A percentile compares a stretch with the other conserved stretches of the same genome.
Evolutionary conservation across 495 filamentous ascomycete species (phyloP).

Genomic region (Penicillium atrosanguineum): DNA sequence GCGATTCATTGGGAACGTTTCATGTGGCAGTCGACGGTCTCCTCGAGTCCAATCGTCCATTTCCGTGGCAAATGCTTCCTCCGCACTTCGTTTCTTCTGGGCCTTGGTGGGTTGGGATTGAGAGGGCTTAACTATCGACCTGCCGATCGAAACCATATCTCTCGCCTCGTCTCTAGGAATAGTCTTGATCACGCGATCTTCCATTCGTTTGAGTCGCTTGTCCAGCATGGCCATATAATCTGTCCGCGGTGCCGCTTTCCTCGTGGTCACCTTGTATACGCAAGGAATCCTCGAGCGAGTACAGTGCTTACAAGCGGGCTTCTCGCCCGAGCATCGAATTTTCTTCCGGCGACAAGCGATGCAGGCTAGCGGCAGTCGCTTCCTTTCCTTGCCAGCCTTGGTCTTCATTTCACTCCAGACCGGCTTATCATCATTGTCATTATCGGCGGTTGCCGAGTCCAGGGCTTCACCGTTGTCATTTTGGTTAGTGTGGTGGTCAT

Average conservation of each 20-base stretch:
- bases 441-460: conserved; percentile 49
- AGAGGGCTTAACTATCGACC: conserved; percentile 78
- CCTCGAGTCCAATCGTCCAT: conserved; percentile 77
- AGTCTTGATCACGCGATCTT: conserved; percentile 94
- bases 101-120: conserved; percentile 57
- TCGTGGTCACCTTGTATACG: conserved; percentile 96
- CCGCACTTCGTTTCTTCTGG: conserved; percentile 79
- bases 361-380: conserved; percentile 88
- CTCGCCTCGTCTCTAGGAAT: conserved; percentile 78
- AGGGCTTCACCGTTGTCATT: conserved; percentile 37
- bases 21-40: conserved; percentile 43
- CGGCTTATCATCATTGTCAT: conserved; percentile 44
- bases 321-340: conserved; percentile 96
- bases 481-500: conserved; percentile 16
- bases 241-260: conserved; percentile 92
- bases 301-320: conserved; percentile 96
- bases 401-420: conserved; percentile 97
- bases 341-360: conserved; percentile 97
- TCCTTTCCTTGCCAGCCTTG: conserved; percentile 95
- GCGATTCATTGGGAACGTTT: conserved; percentile 54
- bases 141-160: conserved; percentile 58
- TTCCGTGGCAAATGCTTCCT: conserved; percentile 83
- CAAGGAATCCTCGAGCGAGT: conserved; percentile 90
- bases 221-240: conserved; percentile 99
- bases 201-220: conserved; percentile 90